Conservation (phyloP, 345 rosid species). For the Rhizophora apiculata region DNA sequence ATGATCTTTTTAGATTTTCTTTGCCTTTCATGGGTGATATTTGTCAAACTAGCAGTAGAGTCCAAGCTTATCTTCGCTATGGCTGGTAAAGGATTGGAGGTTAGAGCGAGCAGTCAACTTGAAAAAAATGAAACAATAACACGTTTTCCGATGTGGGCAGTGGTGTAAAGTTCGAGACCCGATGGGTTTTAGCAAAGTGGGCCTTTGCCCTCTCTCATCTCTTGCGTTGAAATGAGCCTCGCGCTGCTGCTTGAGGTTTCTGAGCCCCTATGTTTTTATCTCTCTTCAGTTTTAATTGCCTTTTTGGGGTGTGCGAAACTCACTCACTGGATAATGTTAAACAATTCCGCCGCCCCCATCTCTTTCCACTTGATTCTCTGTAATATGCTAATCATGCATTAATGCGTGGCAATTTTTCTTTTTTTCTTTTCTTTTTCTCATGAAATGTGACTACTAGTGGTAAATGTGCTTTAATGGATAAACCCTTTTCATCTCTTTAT, state of each 20-base stretch:
- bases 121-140: background rate
- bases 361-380: background rate
- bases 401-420: background rate
- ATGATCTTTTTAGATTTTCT: no score
- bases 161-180: constrained; percentile 4
- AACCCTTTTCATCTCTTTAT: background rate
- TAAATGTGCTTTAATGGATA: background rate
- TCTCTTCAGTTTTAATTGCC: background rate
- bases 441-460: background rate
- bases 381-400: no score
- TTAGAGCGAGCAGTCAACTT: no score
- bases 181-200: constrained; percentile 5
- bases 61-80: no score
- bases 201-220: background rate
- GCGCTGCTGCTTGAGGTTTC: background rate
- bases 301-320: constrained; percentile 17
- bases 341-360: background rate
- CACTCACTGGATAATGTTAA: constrained; percentile 13
- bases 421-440: background rate
- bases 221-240: background rate
- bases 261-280: background rate
- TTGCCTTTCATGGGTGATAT: no score
- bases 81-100: no score
- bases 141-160: constrained; percentile 15
- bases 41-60: no score